phyloP scores from a whole-genome alignment of 2,329 filamentous ascomycete species.

The Alternaria brassicae region DNA sequence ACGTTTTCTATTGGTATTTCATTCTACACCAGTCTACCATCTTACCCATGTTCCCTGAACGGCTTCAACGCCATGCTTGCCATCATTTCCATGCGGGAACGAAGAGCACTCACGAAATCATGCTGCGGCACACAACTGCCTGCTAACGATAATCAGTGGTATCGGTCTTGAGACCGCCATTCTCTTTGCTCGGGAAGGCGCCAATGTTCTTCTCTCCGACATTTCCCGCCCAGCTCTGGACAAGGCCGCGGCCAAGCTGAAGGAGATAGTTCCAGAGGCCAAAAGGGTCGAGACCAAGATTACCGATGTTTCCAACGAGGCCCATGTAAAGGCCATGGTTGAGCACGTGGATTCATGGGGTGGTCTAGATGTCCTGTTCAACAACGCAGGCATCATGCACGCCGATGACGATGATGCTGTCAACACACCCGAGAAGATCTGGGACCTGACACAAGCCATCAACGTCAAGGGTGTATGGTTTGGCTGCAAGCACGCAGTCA shows the following conservation, averaged over 20 bases:
- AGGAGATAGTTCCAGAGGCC: constrained; percentile 69
- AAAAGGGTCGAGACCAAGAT: constrained; percentile 67
- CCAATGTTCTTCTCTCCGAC: constrained; percentile 83
- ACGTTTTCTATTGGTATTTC: constrained; percentile 1
- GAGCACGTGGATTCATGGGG: constrained; percentile 82
- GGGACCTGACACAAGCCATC: constrained; percentile 91
- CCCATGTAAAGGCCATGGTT: constrained; percentile 76
- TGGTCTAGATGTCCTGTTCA: constrained; percentile 91
- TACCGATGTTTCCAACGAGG: constrained; percentile 86
- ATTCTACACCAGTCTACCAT: background rate
- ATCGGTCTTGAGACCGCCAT: constrained; percentile 93
- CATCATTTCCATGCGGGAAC: background rate
- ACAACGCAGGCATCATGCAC: constrained; percentile 98
- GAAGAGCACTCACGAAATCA: background rate
- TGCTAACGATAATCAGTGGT: constrained; percentile 64
- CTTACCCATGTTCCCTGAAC: background rate
- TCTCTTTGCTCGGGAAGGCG: constrained; percentile 88
- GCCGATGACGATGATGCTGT: constrained; percentile 70
- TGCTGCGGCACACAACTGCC: background rate
- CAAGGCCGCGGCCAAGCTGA: constrained; percentile 76
- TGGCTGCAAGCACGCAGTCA: constrained; percentile 88
- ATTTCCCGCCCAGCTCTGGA: constrained; percentile 80
- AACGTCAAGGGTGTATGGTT: constrained; percentile 99
- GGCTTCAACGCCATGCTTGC: background rate
- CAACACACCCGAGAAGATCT: constrained; percentile 86